Percentiles rank a stretch among this genome's conserved stretches.
These are phyloP conservation scores for Gossypium trilobum DNA, from an alignment of 441 rosid genomes.

Conservation along the genomic window DNA sequence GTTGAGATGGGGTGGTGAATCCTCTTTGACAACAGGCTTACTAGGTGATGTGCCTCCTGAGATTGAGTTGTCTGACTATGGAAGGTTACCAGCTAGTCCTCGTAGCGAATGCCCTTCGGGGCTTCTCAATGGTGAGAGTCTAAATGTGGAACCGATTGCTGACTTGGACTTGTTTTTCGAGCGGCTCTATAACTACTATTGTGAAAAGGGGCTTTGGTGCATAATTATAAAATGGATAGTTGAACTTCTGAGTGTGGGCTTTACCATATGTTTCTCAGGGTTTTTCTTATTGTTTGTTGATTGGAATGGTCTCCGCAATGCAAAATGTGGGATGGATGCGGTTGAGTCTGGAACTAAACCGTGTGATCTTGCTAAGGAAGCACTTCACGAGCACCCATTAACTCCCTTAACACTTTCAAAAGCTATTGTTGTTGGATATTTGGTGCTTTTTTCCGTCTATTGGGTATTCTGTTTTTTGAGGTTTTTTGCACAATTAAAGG, in stretches of 20 bases:
- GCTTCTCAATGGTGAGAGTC: constrained; percentile 84
- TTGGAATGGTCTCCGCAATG: constrained; percentile 95
- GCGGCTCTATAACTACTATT: constrained; percentile 77
- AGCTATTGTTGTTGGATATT: constrained; percentile 75
- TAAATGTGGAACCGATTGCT: constrained; percentile 66
- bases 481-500: constrained; percentile 82
- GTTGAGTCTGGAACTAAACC: constrained; percentile 91
- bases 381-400: constrained; percentile 75
- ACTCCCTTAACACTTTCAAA: constrained; percentile 76
- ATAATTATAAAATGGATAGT: constrained; percentile 91
- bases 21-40: constrained; percentile 65
- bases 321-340: constrained; percentile 97
- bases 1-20: constrained; percentile 61
- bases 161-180: constrained; percentile 93
- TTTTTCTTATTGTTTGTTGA: constrained; percentile 86
- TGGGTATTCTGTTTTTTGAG: constrained; percentile 90
- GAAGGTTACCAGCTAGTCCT: constrained; percentile 81
- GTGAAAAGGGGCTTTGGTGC: constrained; percentile 96
- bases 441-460: constrained; percentile 71
- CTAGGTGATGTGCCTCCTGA: constrained; percentile 69
- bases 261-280: constrained; percentile 87
- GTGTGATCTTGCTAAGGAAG: constrained; percentile 96
- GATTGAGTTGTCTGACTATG: constrained; percentile 74
- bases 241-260: constrained; percentile 79
- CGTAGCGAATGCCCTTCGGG: constrained; percentile 94